phyloP scores from a whole-genome alignment of 305 asterid genomes.

The Ilex paraguariensis region DNA sequence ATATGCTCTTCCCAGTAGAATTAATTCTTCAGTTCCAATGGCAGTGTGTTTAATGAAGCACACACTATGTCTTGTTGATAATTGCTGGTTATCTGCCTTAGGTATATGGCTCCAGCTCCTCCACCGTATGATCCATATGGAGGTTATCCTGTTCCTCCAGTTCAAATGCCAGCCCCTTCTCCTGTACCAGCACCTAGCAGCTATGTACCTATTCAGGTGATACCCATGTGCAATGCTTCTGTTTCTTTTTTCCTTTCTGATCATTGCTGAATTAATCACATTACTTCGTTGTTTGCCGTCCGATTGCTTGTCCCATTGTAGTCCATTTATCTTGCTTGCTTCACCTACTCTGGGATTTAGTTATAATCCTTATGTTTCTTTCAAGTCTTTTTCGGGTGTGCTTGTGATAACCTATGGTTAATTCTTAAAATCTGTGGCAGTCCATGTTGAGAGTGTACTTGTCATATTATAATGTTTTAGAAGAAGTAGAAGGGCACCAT shows the following conservation, averaged over 20 bases:
- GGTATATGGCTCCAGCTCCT: slow-evolving; percentile 93
- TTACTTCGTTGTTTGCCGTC: neutral
- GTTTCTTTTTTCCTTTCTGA: slow-evolving; percentile 5
- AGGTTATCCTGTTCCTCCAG: slow-evolving; percentile 80
- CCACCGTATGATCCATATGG: slow-evolving; percentile 96
- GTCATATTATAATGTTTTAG: too few relatives aligned
- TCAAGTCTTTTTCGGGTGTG: too few relatives aligned
- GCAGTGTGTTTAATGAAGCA: neutral
- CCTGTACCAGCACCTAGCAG: slow-evolving; percentile 92
- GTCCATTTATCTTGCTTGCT: too few relatives aligned
- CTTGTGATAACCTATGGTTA: too few relatives aligned
- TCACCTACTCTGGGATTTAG: too few relatives aligned
- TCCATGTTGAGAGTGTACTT: too few relatives aligned
- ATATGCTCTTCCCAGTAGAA: too few relatives aligned
- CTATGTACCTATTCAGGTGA: slow-evolving; percentile 92
- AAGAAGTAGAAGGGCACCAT: too few relatives aligned
- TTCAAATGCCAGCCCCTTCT: slow-evolving; percentile 84
- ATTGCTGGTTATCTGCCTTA: slow-evolving; percentile 24
- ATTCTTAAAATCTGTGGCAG: too few relatives aligned
- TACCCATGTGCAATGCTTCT: neutral
- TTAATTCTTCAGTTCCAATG: too few relatives aligned
- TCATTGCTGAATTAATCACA: neutral
- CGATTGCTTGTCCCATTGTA: too few relatives aligned
- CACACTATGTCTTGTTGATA: neutral
- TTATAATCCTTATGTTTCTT: too few relatives aligned